These are phyloP conservation scores for Tylopilus vinaceipallidus DNA, from an alignment of 768 basidiomycete genomes.

Conservation along the genomic window DNA sequence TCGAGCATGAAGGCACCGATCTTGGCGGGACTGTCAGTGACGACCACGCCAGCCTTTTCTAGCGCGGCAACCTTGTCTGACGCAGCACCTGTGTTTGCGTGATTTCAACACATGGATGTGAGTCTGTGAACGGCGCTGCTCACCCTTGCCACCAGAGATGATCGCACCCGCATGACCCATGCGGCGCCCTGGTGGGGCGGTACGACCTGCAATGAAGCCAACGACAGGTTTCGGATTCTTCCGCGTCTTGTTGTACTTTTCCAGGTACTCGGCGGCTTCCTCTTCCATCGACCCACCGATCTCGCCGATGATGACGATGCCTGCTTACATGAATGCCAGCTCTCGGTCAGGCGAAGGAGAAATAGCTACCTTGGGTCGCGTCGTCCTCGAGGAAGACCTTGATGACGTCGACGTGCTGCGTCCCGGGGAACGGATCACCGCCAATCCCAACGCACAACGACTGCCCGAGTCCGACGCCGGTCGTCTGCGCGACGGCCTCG, in stretches of 20 bases:
- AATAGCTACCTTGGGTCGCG: conserved; percentile 76
- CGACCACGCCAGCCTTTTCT: conserved; percentile 87
- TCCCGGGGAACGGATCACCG: conserved; percentile 95
- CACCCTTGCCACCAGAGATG: conserved; percentile 95
- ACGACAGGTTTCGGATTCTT: conserved; percentile 91
- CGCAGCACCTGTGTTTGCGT: conserved; percentile 66
- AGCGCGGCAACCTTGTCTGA: conserved; percentile 91
- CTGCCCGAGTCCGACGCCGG: conserved; percentile 92
- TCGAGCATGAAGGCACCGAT: conserved; percentile 89
- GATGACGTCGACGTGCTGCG: conserved; percentile 92
- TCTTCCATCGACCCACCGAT: conserved; percentile 99
- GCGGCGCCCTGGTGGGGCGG: conserved; percentile 94
- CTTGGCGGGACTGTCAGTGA: conserved; percentile 94
- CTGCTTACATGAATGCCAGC: conserved; percentile 36
- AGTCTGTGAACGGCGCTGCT: conserved; percentile 10
- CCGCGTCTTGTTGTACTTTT: conserved; percentile 88
- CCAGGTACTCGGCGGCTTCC: conserved; percentile 95
- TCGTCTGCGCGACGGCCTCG: conserved; percentile 98
- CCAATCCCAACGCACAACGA: conserved; percentile 97
- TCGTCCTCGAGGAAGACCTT: conserved; percentile 96
- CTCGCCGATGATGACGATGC: conserved; percentile 97
- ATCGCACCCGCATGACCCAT: conserved; percentile 99
- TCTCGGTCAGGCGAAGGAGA: not conserved
- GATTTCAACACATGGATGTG: not conserved
- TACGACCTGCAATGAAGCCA: conserved; percentile 96